Evolutionary conservation across 306 rosid genomes (phyloP), one percentile per base, ranked within the genome.

Genomic region (Quercus engelmannii): DNA sequence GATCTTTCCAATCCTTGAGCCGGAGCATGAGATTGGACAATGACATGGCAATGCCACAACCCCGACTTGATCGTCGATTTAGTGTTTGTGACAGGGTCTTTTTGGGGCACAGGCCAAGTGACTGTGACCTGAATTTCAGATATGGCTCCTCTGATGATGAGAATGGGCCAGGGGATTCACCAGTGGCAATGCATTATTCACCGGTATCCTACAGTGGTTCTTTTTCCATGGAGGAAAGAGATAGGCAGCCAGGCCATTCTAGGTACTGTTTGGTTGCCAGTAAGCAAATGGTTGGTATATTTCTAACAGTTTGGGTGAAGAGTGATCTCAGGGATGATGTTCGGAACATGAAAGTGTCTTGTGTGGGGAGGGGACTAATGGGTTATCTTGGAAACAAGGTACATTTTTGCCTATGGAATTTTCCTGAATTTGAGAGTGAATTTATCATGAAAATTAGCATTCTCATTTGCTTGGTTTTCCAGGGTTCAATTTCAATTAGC

Each of bases 321-420:
- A 89, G 91, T 54, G 92, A 96, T 80, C 84, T 91, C 46, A 87
- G 94, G 80, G 96, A 89, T 71, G 87, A 90, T 78, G 90, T 96
- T 80, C 91, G 76, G 78, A 88, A 90, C 82, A 71, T 96, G 97
- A 91, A 91, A 81, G 98, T 96, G 71, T 96, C 99, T 80, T 95
- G 99, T 56, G 97, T 95, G 76, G 98, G 99, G 69, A 88, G 99
- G 83, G 99, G 99, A 79, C 86, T 96, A 73, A 96, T 96, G 99
- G 99, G 99, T 63, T 96, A 93, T 83, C 98, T 96, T 10, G 99
- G 99, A 82, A 96, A 96, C 82, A 96, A 96, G 98, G 98, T 96
- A 87, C 33, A 57, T 15, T 83, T 35, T 25, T 52, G 35, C 5
- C 35, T 31, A 25, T 41, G 62, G 33, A 33, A 35, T 68, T 74